Conservation (phyloP, 495 filamentous ascomycete genomes). For the Trichoderma orchidacearum region DNA sequence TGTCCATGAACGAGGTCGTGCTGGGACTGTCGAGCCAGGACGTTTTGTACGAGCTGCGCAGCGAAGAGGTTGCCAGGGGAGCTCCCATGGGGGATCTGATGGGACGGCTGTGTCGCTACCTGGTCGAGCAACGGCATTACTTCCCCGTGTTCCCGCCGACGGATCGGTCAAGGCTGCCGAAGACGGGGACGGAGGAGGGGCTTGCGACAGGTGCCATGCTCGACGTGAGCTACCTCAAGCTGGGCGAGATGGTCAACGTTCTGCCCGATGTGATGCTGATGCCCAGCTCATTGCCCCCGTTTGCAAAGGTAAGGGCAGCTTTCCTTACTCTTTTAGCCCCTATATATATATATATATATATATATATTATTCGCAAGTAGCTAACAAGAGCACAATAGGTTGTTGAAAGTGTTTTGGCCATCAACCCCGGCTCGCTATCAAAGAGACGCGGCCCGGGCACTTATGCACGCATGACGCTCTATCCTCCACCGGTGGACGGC, state of each 20-base stretch:
- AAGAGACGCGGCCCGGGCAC: constrained; percentile 70
- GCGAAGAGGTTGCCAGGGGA: constrained; percentile 46
- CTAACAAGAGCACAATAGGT: constrained; percentile 37
- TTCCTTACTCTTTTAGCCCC: not conserved
- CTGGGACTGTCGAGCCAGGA: constrained; percentile 75
- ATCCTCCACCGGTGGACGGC: constrained; percentile 43
- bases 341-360: no score
- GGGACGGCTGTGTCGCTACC: constrained; percentile 50
- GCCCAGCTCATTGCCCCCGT: constrained; percentile 71
- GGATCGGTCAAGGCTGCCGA: constrained; percentile 50
- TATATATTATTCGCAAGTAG: no score
- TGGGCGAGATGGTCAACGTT: constrained; percentile 79
- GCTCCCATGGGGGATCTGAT: constrained; percentile 33
- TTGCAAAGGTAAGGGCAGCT: constrained; percentile 68
- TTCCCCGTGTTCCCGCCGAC: constrained; percentile 77
- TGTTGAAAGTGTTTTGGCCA: constrained; percentile 67
- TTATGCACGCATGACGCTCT: constrained; percentile 62
- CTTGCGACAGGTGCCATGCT: constrained; percentile 56
- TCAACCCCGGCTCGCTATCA: constrained; percentile 81
- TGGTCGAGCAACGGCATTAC: constrained; percentile 82
- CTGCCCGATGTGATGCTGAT: constrained; percentile 74
- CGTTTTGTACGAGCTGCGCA: constrained; percentile 61
- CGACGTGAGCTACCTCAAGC: constrained; percentile 73
- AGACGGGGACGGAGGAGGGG: constrained; percentile 40
- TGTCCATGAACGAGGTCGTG: constrained; percentile 74